Conservation (phyloP, 73 alveolate genomes). For the Paramecium pentaurelia region DNA sequence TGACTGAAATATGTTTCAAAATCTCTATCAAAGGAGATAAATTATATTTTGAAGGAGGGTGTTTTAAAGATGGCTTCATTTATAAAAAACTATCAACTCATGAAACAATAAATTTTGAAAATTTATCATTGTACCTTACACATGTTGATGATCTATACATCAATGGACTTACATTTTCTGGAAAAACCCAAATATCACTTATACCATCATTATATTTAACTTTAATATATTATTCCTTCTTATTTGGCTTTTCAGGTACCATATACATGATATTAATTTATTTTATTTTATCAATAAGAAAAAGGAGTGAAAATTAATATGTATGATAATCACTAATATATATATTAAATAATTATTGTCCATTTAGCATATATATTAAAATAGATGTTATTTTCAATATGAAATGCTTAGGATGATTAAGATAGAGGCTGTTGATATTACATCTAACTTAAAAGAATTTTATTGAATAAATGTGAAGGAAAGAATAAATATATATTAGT, state of each 20-base stretch:
- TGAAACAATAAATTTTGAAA: neutral
- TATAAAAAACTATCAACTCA: neutral
- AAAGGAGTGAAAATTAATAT: neutral
- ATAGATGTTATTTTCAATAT: neutral
- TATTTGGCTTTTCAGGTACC: neutral
- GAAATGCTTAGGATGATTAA: neutral
- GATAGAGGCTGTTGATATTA: neutral
- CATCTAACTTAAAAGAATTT: neutral
- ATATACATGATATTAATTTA: neutral
- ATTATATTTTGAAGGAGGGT: neutral
- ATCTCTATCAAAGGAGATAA: neutral
- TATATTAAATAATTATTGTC: neutral
- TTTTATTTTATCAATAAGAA: neutral
- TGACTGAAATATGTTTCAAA: neutral
- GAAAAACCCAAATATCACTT: neutral
- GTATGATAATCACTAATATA: neutral
- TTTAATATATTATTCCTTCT: neutral
- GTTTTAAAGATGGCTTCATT: neutral
- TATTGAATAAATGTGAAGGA: neutral
- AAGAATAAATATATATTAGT: neutral
- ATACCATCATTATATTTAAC: neutral
- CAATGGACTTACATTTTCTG: neutral
- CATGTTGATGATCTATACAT: neutral
- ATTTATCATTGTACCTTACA: neutral
- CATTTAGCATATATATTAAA: neutral